Base-by-base conservation (phyloP, 306 rosid species). In the Citrullus amarus region DNA sequence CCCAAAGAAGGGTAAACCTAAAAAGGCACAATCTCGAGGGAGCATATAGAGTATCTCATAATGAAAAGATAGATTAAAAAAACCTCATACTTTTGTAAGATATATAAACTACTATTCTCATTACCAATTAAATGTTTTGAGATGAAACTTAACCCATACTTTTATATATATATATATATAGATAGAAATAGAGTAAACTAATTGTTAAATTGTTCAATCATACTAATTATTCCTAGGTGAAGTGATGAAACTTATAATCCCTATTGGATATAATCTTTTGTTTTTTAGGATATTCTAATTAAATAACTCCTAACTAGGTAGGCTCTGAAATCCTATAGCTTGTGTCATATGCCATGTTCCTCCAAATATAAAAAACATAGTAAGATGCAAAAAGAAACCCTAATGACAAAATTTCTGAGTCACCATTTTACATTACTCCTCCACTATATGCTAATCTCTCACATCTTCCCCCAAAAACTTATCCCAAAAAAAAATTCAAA, bases 401-500 rank as follows among this genome's bases (percentile, higher is more conserved):
- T 36, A 17, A 74, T 73, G 78, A 74, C 62, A 53, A 73, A 69
- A 28, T 8, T 72, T 51, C 60, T 72, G 59, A 72, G 41, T 72
- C 60, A 72, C 60, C 76, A 12, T 14, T 14, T 72, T 8, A 48
- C 60, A 72, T 30, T 74, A 44, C 20, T 22, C 76, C 50, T 9
- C 78, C 63, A 51, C 62, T 74, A 28, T 25, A 22, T 25, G 28
- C 78, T 8, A 7, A 16, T 53, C 20, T 51, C 20, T 71, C 34
- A 22, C 18, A 22, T n/a, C 36, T 20, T 20, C 48, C 72, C 34
- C 70, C 34, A 13, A 46, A 48, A 48, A 48, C 36, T 69, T 22
- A 48, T 14, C 5, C 9, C 18, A 34, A 63, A 36, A 3, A 32
- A 34, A 62, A 5, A 63, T 34, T 63, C 12, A 7, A 25, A 69